phyloP scores from a whole-genome alignment of 345 rosid species.

The Sisymbrium irio region DNA sequence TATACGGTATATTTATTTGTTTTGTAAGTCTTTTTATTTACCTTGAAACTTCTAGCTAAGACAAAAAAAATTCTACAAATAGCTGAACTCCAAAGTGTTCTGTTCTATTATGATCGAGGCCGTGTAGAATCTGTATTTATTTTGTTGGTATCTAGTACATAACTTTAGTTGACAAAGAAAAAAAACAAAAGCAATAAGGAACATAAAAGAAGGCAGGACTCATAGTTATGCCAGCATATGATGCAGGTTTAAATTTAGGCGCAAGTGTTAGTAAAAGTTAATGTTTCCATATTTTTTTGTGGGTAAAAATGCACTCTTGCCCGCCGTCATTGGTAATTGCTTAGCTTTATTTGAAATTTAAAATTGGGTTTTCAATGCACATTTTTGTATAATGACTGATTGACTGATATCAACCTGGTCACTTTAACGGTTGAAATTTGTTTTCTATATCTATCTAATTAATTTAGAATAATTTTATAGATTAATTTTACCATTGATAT shows the following conservation, averaged over 20 bases:
- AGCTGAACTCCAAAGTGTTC: neutral
- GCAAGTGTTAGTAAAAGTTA: neutral
- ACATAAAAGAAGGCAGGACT: neutral
- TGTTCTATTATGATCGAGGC: neutral
- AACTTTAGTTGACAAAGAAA: neutral
- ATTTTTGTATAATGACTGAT: neutral
- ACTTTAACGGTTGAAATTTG: too few relatives aligned
- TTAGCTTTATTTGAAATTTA: neutral
- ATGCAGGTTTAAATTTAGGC: neutral
- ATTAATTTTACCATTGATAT: too few relatives aligned
- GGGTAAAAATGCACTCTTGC: conserved; percentile 2
- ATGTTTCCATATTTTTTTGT: conserved; percentile 2
- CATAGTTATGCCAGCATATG: neutral
- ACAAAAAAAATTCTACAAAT: too few relatives aligned
- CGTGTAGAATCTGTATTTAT: neutral
- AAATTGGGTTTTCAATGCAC: neutral
- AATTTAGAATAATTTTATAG: too few relatives aligned
- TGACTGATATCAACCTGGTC: neutral
- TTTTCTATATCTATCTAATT: too few relatives aligned
- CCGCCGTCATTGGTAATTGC: neutral
- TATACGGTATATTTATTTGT: too few relatives aligned
- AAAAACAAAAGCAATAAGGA: neutral
- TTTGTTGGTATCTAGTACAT: neutral
- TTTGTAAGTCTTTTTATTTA: too few relatives aligned
- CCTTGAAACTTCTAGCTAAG: too few relatives aligned